phyloP scores from a whole-genome alignment of 257 asterid species.

The Agastache rugosa region DNA sequence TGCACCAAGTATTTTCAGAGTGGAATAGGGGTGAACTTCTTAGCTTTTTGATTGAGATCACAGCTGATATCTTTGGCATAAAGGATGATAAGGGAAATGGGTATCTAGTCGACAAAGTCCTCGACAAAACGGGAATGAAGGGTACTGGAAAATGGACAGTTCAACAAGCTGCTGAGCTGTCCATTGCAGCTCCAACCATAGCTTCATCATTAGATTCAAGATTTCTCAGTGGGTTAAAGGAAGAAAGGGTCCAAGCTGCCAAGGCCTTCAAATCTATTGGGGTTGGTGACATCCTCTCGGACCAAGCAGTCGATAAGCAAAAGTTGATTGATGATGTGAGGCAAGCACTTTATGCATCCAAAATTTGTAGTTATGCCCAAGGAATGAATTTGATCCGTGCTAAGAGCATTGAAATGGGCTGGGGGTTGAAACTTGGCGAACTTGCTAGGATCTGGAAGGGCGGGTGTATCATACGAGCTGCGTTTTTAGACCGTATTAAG shows the following conservation, averaged over 20 bases:
- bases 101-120: constrained; percentile 70
- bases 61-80: constrained; percentile 71
- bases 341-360: constrained; percentile 72
- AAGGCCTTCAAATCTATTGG: constrained; percentile 63
- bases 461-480: constrained; percentile 76
- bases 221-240: constrained; percentile 77
- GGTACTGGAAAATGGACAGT: constrained; percentile 85
- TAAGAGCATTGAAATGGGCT: constrained; percentile 67
- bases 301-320: constrained; percentile 62
- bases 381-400: constrained; percentile 77
- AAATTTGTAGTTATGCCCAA: constrained; percentile 78
- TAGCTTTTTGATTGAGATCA: constrained; percentile 73
- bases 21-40: constrained; percentile 80
- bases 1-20: constrained; percentile 65
- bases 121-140: constrained; percentile 82
- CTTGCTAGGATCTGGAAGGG: constrained; percentile 84
- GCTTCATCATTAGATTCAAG: constrained; percentile 78
- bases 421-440: constrained; percentile 71
- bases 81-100: constrained; percentile 75
- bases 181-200: constrained; percentile 74
- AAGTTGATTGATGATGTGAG: constrained; percentile 70
- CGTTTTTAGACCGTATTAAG: constrained; percentile 73
- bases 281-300: constrained; percentile 44
- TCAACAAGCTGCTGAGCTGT: constrained; percentile 83
- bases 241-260: constrained; percentile 68